Evolutionary conservation across 768 basidiomycete species (phyloP), one percentile per base, ranked within the genome.

Genomic region (Paxillus involutus): DNA sequence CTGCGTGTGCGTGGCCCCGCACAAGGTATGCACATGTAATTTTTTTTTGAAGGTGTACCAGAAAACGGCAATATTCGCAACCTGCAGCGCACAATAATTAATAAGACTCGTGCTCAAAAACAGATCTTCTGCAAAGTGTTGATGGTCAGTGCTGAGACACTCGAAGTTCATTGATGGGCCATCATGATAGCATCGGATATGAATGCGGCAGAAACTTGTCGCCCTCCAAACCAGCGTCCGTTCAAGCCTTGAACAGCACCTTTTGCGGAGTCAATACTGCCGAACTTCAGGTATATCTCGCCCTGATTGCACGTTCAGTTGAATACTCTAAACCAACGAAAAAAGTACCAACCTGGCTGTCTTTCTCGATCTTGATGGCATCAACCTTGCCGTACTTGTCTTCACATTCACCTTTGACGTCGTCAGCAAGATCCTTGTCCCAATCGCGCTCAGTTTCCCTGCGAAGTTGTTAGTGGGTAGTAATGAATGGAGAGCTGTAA

Each of bases 381-480:
- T 84, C 79, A 21, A 98, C 92, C 44, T 71, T 73, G 47, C 97
- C 97, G 65, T 97, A 98, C 73, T 96, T 95, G 52, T 75, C 76
- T 72, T 94, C 89, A 61, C 91, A 90, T 78, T 99, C 97, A 56
- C 84, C 83, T 75, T 93, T 97, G 67, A 98, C 94, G 67, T 99
- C 97, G 16, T 98, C 94, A 49, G 86, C 91, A 44, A 99, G 87
- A 53, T 98, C 97, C 57, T 83, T 90, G 66, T 98, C 93, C 97
- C 97, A 99, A 65, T 98, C 91, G 43, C 81, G 83, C 59, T 94
- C 97, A 13, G 92, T 94, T 79, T 98, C 97, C 71, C 93, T 96
- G 64, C 14, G 56, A 53, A 56, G 21, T 33, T 1, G 55, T 63
- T 33, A 57, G 52, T 47, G 42, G 19, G 29, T 26, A 41, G 14